phyloP scores from a whole-genome alignment of 2,329 filamentous ascomycete genomes.

The Claviceps sp. region DNA sequence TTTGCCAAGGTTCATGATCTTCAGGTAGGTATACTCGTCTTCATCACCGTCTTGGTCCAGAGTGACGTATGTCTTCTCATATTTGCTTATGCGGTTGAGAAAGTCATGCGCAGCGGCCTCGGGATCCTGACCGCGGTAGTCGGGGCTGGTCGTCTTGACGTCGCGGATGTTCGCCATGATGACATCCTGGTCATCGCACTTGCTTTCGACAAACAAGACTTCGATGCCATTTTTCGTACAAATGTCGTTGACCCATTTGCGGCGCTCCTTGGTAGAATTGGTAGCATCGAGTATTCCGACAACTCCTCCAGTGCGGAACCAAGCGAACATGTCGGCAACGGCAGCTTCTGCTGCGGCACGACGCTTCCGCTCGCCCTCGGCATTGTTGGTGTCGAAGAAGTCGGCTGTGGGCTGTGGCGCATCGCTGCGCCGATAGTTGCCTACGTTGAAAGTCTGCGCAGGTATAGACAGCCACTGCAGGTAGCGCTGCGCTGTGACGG shows the following conservation, averaged over 20 bases:
- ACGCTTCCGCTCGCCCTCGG: slow-evolving; percentile 79
- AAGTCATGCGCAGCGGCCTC: slow-evolving; percentile 86
- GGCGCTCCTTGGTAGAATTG: slow-evolving; percentile 82
- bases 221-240: slow-evolving; percentile 68
- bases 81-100: slow-evolving; percentile 85
- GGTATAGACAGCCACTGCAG: slow-evolving; percentile 93
- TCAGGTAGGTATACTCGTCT: slow-evolving; percentile 81
- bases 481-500: slow-evolving; percentile 65
- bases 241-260: slow-evolving; percentile 79
- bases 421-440: slow-evolving; percentile 80
- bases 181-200: slow-evolving; percentile 87
- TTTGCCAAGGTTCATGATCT: slow-evolving; percentile 91
- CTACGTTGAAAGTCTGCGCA: slow-evolving; percentile 93
- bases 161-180: slow-evolving; percentile 98
- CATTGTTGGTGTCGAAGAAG: slow-evolving; percentile 88
- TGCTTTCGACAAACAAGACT: slow-evolving; percentile 91
- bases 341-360: slow-evolving; percentile 83
- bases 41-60: slow-evolving; percentile 74
- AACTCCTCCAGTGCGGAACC: slow-evolving; percentile 71
- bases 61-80: slow-evolving; percentile 92
- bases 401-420: slow-evolving; percentile 84
- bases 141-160: slow-evolving; percentile 91
- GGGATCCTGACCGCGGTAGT: slow-evolving; percentile 89
- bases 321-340: slow-evolving; percentile 83
- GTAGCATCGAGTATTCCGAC: slow-evolving; percentile 95